Evolutionary conservation across 1,284 basidiomycete species (phyloP), one percentile per base, ranked within the genome.

Genomic region (Malassezia globosa): DNA sequence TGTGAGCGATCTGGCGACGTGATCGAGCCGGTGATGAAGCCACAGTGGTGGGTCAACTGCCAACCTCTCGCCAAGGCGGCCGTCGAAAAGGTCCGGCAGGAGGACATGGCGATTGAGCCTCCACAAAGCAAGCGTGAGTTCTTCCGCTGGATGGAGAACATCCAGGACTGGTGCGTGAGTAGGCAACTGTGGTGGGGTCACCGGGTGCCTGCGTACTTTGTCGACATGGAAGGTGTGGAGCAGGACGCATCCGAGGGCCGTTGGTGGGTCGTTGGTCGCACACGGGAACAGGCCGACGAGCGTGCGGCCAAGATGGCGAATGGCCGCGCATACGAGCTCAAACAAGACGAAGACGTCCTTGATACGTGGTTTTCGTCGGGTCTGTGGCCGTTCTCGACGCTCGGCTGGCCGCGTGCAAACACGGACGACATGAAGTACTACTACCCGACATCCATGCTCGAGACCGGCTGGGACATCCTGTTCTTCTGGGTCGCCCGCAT

Each of bases 401-500:
- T 92, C 78, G 92, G 94, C 46, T 99, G 94, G 94, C 94, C 94
- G 0, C 78, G 88, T 18, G 53, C 65, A 58, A 16, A 31, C 29
- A 65, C 67, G 13, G 46, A 59, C 16, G 66, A 65, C 45, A 23
- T 70, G 45, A 57, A 64, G 52, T 51, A 77, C 47, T 97, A 86
- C 76, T 97, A 92, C 74, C 94, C 94, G 0, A 77, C 87, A 7
- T 81, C 83, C 18, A 65, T 97, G 39, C 81, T 96, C 38, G 94
- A 97, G 75, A 97, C 94, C 0, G 94, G 94, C 39, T 97, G 94
- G 90, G 94, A 97, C 63, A 97, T 96, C 63, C 75, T 97, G 29
- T 94, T 94, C 80, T 96, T 97, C 81, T 97, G 94, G 94, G 90
- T 97, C 18, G 90, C 94, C 6, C 83, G 90, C 42, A 99, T 97